Base-by-base conservation (phyloP, 2,329 filamentous ascomycete species). In the Microdochium bolleyi region DNA sequence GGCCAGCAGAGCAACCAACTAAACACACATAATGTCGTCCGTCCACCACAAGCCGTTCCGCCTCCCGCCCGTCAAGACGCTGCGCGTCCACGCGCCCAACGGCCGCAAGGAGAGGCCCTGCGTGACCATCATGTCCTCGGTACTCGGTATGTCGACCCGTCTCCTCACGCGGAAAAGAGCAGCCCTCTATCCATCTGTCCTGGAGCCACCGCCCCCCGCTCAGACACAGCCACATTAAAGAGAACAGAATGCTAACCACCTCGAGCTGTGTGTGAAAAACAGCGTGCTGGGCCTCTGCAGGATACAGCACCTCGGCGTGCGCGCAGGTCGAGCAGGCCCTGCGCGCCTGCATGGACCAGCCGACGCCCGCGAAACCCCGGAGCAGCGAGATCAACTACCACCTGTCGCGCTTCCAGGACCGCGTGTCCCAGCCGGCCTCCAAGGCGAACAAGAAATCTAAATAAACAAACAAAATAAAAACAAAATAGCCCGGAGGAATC, bases 321-420 rank as follows among this genome's bases (percentile, higher is more conserved):
- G 74, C 75, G 24, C 73, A 75, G 44, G 65, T 86, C 58, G 83
- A 86, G 69, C 75, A 76, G 53, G 75, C 82, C 51, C 73, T 88
- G 55, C 78, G 84, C 25, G 69, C 71, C 30, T 88, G 84, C 72
- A 96, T 96, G 90, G 92, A 97, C 74, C 80, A 80, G 53, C 84
- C 86, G 57, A 83, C 64, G 76, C 76, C 68, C 54, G 62, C 71
- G 13, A 65, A 69, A 51, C 64, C 67, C 30, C 81, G 82, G 67
- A 89, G 85, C 74, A 92, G 84, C 69, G 83, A 81, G 58, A 91
- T 97, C 81, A 97, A 97, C 73, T 92, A 92, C 77, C 92, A 96
- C 68, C 76, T 97, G 46, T 80, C 82, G 59, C 83, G 94, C 76
- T 95, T 76, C 80, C 85, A 73, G 79, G 86, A 64, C 79, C 84